Evolutionary conservation across 1,139 yeast species (phyloP).

Genomic region (Starmera stellimalicola): DNA sequence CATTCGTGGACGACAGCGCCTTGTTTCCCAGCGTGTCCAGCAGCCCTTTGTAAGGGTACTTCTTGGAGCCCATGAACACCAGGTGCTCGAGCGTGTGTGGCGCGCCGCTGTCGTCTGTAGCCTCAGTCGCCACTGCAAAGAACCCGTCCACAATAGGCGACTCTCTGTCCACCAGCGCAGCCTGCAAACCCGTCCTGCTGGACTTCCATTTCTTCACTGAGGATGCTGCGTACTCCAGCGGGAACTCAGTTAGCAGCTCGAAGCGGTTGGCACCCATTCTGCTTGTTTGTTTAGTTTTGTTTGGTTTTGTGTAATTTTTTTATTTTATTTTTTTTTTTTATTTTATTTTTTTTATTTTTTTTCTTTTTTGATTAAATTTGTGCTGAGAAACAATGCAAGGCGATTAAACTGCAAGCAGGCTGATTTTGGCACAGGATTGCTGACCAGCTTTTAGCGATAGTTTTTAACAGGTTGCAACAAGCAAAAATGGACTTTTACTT

Average conservation of each 20-base stretch:
- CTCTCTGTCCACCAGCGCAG: constrained; percentile 67
- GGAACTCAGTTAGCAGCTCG: constrained; percentile 39
- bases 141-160: constrained; percentile 90
- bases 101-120: constrained; percentile 75
- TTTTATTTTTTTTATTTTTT: too few relatives aligned
- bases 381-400: too few relatives aligned
- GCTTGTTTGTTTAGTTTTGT: not conserved
- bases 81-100: constrained; percentile 96
- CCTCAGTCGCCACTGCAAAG: constrained; percentile 93
- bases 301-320: too few relatives aligned
- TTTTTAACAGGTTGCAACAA: too few relatives aligned
- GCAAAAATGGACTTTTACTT: too few relatives aligned
- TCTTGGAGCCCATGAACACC: constrained; percentile 87
- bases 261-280: constrained; percentile 19
- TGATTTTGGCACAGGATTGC: too few relatives aligned
- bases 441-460: too few relatives aligned
- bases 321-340: too few relatives aligned
- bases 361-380: too few relatives aligned
- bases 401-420: too few relatives aligned
- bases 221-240: constrained; percentile 56
- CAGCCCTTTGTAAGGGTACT: constrained; percentile 86
- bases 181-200: constrained; percentile 68
- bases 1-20: constrained; percentile 83
- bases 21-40: constrained; percentile 81
- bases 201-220: constrained; percentile 66